These are phyloP conservation scores for Colletotrichum acutatum DNA, from an alignment of 2,329 filamentous ascomycete species.

Conservation along the genomic window DNA sequence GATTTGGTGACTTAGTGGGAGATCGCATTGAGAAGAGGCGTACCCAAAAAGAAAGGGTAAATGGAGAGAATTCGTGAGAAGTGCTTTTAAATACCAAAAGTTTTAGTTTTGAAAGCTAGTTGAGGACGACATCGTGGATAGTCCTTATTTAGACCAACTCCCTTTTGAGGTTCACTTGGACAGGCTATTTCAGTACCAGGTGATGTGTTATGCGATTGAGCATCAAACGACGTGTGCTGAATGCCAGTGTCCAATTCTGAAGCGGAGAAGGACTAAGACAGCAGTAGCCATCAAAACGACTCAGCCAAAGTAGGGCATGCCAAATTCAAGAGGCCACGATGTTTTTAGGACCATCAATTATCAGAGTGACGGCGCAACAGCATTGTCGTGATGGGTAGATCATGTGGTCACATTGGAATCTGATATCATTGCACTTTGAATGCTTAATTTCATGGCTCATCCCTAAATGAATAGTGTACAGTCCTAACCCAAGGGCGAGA, in stretches of 20 bases:
- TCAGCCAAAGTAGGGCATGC: no score
- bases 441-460: slow-evolving; percentile 21
- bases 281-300: no score
- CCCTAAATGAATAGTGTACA: slow-evolving; percentile 32
- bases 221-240: no score
- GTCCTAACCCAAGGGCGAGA: neutral
- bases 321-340: no score
- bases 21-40: no score
- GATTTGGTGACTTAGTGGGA: no score
- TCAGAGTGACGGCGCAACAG: neutral
- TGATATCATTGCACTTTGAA: neutral
- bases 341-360: no score
- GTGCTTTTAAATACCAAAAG: neutral
- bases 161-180: neutral
- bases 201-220: neutral
- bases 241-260: no score
- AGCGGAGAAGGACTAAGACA: no score
- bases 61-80: neutral
- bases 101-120: neutral
- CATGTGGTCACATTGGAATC: no score
- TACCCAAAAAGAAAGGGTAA: neutral
- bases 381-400: neutral
- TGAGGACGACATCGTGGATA: neutral
- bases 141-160: no score
- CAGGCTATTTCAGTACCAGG: neutral